These are phyloP conservation scores for Kondoa malvinella DNA, from an alignment of 768 basidiomycete genomes.

Conservation along the genomic window DNA sequence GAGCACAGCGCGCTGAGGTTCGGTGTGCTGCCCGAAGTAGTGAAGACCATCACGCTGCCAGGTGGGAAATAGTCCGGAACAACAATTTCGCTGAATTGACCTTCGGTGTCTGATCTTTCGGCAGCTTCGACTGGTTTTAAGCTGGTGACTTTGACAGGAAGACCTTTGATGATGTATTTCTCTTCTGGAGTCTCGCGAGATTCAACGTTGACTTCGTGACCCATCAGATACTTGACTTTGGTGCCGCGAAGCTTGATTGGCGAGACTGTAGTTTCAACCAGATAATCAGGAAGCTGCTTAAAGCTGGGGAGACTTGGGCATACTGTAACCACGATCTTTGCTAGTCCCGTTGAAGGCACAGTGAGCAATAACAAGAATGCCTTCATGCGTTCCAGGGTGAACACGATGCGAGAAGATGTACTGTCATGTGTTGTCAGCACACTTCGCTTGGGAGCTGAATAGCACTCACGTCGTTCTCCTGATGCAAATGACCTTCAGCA, in stretches of 20 bases:
- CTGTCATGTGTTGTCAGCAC: conserved; percentile 34
- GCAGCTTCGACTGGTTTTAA: conserved; percentile 45
- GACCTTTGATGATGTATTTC: conserved; percentile 46
- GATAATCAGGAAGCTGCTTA: not conserved
- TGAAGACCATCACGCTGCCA: conserved; percentile 82
- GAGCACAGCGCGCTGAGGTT: conserved; percentile 57
- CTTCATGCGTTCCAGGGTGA: conserved; percentile 73
- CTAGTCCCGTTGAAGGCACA: conserved; percentile 71
- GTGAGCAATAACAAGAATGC: conserved; percentile 79
- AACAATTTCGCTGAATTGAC: conserved; percentile 56
- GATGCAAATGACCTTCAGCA: conserved; percentile 87
- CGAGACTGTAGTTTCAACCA: conserved; percentile 47
- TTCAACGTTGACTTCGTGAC: conserved; percentile 52
- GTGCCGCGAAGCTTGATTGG: conserved; percentile 70
- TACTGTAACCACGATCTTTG: conserved; percentile 65
- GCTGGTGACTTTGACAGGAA: conserved; percentile 51
- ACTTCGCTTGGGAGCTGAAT: too few relatives aligned
- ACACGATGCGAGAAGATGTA: conserved; percentile 88
- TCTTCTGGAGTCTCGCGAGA: conserved; percentile 43
- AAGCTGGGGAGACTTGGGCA: not conserved
- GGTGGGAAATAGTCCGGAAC: conserved; percentile 88
- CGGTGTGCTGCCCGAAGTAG: conserved; percentile 60
- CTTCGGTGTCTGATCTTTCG: conserved; percentile 42
- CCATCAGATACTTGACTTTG: conserved; percentile 60
- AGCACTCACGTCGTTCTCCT: conserved; percentile 72